These are phyloP conservation scores for Solanum neorickii DNA, from an alignment of 257 asterid species.

Conservation along the genomic window DNA sequence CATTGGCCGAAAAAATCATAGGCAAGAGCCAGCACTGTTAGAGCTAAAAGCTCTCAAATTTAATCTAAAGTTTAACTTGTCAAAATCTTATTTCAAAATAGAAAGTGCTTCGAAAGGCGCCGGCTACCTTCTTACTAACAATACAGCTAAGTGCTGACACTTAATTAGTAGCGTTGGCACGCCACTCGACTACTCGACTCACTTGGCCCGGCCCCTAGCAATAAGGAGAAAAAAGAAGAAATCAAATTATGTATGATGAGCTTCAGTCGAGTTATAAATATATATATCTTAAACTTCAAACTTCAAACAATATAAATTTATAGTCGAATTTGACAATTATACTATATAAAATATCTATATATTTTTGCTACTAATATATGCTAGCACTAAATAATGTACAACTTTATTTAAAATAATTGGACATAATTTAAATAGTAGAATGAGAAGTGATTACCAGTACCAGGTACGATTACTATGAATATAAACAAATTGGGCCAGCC, in stretches of 20 bases:
- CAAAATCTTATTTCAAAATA: neutral
- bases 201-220: too few species aligned
- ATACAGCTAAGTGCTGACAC: too few species aligned
- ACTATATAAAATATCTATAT: neutral
- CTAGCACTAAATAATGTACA: neutral
- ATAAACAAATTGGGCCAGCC: neutral
- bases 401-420: neutral
- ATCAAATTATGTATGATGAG: too few species aligned
- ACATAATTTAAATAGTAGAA: neutral
- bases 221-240: too few species aligned
- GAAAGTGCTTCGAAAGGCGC: too few species aligned
- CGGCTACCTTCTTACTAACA: fast-evolving
- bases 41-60: neutral
- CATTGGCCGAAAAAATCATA: too few species aligned
- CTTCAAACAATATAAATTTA: neutral
- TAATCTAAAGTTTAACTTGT: neutral
- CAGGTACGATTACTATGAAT: neutral
- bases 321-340: neutral
- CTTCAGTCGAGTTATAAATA: too few species aligned
- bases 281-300: neutral
- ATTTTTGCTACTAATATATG: neutral
- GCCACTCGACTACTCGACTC: too few species aligned
- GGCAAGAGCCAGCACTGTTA: neutral
- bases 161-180: too few species aligned
- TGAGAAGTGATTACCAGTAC: neutral